Evolutionary conservation across 75 land plant species (phyloP).

Genomic region (Selaginella tamariscina): DNA sequence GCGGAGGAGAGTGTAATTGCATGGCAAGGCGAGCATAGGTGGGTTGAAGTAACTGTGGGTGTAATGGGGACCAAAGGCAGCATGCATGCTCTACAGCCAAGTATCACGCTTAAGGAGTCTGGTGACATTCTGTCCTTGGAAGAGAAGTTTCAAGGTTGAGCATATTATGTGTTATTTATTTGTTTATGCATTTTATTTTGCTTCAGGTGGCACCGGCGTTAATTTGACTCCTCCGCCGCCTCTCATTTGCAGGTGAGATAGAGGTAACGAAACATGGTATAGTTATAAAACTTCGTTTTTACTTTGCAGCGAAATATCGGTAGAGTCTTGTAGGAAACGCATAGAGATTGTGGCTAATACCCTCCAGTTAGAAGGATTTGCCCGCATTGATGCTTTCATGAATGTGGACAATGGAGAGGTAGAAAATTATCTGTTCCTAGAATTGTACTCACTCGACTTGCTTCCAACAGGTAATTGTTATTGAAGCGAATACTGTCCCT

Average conservation of each 20-base stretch:
- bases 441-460: no score
- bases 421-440: background rate
- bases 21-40: slow-evolving; percentile 53
- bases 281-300: background rate
- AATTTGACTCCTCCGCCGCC: slow-evolving; percentile 76
- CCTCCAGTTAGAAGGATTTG: slow-evolving; percentile 74
- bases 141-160: slow-evolving; percentile 74
- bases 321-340: slow-evolving; percentile 44
- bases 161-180: background rate
- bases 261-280: background rate
- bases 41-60: slow-evolving; percentile 83
- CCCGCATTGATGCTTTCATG: slow-evolving; percentile 77
- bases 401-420: slow-evolving; percentile 80
- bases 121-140: slow-evolving; percentile 78
- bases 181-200: slow-evolving; percentile 2
- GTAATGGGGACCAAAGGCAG: slow-evolving; percentile 51
- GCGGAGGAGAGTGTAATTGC: slow-evolving; percentile 20
- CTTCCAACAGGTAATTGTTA: slow-evolving; percentile 44
- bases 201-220: slow-evolving; percentile 82
- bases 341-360: slow-evolving; percentile 66
- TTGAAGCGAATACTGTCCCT: slow-evolving; percentile 83
- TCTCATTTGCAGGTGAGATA: slow-evolving; percentile 47
- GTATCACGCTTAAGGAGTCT: slow-evolving; percentile 69
- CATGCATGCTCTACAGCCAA: slow-evolving; percentile 66
- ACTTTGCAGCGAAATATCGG: slow-evolving; percentile 39